These are phyloP conservation scores for Populus ilicifolia DNA, from an alignment of 345 rosid genomes.

Conservation along the genomic window DNA sequence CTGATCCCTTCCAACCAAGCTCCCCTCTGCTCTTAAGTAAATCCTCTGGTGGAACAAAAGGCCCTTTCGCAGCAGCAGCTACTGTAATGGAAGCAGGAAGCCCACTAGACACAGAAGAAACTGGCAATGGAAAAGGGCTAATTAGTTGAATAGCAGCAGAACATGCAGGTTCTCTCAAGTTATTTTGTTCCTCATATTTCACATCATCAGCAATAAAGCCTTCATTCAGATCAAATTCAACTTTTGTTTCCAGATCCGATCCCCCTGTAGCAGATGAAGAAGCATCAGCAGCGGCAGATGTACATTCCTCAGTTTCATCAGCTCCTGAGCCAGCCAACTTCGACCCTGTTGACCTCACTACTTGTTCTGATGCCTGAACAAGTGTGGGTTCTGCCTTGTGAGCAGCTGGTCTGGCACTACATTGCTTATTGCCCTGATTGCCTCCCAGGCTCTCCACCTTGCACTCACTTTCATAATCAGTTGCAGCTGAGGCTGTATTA, in stretches of 20 bases:
- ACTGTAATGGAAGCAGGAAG: slow-evolving; percentile 67
- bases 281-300: slow-evolving; percentile 27
- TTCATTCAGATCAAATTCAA: slow-evolving; percentile 85
- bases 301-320: slow-evolving; percentile 45
- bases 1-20: slow-evolving; percentile 97
- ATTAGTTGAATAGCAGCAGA: slow-evolving; percentile 39
- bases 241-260: slow-evolving; percentile 49
- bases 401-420: slow-evolving; percentile 9
- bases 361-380: slow-evolving; percentile 30
- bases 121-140: slow-evolving; percentile 39
- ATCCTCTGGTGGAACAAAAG: slow-evolving; percentile 75
- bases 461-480: slow-evolving; percentile 30
- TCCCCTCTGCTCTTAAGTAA: slow-evolving; percentile 55
- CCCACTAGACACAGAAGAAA: slow-evolving; percentile 44
- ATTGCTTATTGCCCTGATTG: slow-evolving; percentile 20
- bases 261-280: slow-evolving; percentile 30
- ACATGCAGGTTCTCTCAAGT: slow-evolving; percentile 30
- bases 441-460: slow-evolving; percentile 29
- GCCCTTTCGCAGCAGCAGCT: slow-evolving; percentile 85
- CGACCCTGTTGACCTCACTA: slow-evolving; percentile 29
- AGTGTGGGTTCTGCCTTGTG: slow-evolving; percentile 13
- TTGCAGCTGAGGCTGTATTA: slow-evolving; percentile 26
- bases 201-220: slow-evolving; percentile 63
- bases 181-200: slow-evolving; percentile 37
- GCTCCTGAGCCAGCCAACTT: slow-evolving; percentile 33